Conservation (phyloP, 2,329 filamentous ascomycete genomes). For the Fusarium tricinctum region DNA sequence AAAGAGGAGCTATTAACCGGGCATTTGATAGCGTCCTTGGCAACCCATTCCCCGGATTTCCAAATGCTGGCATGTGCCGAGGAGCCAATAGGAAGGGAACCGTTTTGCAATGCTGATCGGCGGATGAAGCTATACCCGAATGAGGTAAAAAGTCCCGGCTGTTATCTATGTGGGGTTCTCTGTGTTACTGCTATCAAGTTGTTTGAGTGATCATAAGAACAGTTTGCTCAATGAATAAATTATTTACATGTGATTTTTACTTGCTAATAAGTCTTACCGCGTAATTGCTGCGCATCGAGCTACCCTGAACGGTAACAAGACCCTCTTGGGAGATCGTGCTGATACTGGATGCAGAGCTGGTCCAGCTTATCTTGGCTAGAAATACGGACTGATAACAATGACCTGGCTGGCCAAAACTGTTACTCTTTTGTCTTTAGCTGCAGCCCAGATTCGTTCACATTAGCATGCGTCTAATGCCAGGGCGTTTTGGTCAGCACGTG, state of each 20-base stretch:
- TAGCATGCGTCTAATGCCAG: neutral
- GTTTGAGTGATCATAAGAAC: slow-evolving; percentile 22
- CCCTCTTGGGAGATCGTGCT: neutral
- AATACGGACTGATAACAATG: neutral
- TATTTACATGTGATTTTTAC: slow-evolving; percentile 6
- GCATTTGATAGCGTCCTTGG: neutral
- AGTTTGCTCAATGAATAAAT: neutral
- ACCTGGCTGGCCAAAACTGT: neutral
- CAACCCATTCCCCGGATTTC: slow-evolving; percentile 25
- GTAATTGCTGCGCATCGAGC: neutral
- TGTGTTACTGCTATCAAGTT: slow-evolving; percentile 4
- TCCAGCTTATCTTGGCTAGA: slow-evolving; percentile 4
- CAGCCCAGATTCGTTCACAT: neutral
- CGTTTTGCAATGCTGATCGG: slow-evolving; percentile 11
- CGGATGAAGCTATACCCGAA: slow-evolving; percentile 30
- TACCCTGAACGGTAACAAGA: slow-evolving; percentile 17
- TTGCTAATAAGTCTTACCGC: neutral
- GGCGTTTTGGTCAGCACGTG: neutral
- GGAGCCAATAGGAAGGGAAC: slow-evolving; percentile 24
- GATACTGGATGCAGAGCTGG: neutral
- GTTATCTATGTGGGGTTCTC: slow-evolving; percentile 28
- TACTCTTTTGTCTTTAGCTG: neutral
- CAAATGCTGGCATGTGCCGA: slow-evolving; percentile 4
- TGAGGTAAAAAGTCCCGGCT: slow-evolving; percentile 34
- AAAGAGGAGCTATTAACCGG: slow-evolving; percentile 11